Evolutionary conservation across 768 basidiomycete species (phyloP), one percentile per base, ranked within the genome.

Genomic region (Suillus fuscotomentosus): DNA sequence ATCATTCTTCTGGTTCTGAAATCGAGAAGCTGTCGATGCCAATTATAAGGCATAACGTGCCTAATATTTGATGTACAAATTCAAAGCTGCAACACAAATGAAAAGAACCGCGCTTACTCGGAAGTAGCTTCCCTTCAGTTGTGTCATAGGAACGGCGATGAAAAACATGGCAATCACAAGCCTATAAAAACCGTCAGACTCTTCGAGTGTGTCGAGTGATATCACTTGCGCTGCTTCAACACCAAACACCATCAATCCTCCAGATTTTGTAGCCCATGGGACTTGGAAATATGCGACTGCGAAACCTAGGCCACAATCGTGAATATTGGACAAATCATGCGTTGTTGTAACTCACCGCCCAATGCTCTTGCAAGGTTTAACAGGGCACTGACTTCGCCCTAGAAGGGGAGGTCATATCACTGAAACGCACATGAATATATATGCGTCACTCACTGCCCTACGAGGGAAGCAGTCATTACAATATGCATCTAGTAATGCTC

Each of bases 241-340:
- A 15, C 81, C 80, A 64, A 77, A 73, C 10, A 79, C 76, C 42
- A 69, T 63, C 34, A 80, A 65, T 4, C 70, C 76, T 42, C 80
- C 80, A 41, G 72, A 66, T 63, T 72, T 70, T 7, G 70, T 71
- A 31, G 80, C 71, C 80, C 80, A 81, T 0, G 77, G 76, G 17
- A 81, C 76, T 64, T 80, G 79, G 62, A 77, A 80, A 65, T 75
- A 80, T 11, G 79, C 78, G 50, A 80, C 78, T 13, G 70, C 63
- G 43, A 81, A 82, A 11, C 79, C 76, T 74, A 38, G 11, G 9
- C 0, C 22, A 61, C 36, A 39, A 11, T 17, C 60, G 17, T 36
- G 47, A 61, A 53, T 53, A 5, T 17, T 31, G 9, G 31, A 31
- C 27, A 17, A 34, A 38, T 39, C 36, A 22, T 36, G 3, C 14